Percentiles rank a stretch among this genome's conserved stretches.
phyloP scores from a whole-genome alignment of 495 filamentous ascomycete species.

The Neurospora sp. region DNA sequence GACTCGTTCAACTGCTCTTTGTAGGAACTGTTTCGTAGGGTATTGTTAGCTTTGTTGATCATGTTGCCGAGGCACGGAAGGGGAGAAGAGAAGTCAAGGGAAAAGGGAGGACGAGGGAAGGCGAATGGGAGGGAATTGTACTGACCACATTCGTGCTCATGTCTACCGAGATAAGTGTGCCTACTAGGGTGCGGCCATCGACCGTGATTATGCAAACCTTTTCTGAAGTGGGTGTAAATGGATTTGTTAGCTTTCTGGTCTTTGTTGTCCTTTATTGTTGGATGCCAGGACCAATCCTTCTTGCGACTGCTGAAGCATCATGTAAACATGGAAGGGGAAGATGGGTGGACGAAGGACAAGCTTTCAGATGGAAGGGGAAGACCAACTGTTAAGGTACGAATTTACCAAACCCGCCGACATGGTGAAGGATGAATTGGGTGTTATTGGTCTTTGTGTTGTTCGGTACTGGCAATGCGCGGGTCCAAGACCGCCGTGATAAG shows the following conservation, averaged over 20 bases:
- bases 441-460: neutral
- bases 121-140: neutral
- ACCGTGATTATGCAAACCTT: slow-evolving; percentile 85
- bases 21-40: slow-evolving; percentile 46
- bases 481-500: neutral
- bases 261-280: neutral
- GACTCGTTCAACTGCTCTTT: slow-evolving; percentile 76
- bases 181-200: slow-evolving; percentile 82
- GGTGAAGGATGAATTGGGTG: neutral
- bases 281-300: neutral
- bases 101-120: neutral
- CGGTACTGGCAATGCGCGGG: neutral
- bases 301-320: neutral
- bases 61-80: too few species aligned
- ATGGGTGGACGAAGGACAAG: neutral
- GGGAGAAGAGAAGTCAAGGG: neutral
- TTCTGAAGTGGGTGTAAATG: slow-evolving; percentile 40
- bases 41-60: too few species aligned
- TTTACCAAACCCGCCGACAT: slow-evolving; percentile 5
- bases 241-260: slow-evolving; percentile 14
- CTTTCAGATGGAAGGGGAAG: neutral
- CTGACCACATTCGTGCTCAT: slow-evolving; percentile 79
- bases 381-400: slow-evolving; percentile 6
- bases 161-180: slow-evolving; percentile 77
- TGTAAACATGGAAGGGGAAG: neutral